Evolutionary conservation across 805 yeast genomes (phyloP).

Genomic region (Blastobotrys robertii): DNA sequence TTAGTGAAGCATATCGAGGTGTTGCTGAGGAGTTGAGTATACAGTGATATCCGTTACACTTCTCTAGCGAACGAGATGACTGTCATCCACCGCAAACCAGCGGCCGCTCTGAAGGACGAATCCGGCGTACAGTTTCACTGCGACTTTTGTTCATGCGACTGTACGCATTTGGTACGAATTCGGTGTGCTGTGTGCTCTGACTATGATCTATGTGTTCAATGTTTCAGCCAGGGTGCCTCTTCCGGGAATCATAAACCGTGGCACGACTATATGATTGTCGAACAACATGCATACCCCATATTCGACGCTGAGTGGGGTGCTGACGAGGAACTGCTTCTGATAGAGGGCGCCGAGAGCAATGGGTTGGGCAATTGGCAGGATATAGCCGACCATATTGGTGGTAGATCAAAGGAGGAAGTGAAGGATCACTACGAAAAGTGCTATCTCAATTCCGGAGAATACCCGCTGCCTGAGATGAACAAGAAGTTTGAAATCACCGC

Average conservation of each 20-base stretch:
- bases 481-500: constrained; percentile 61
- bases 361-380: constrained; percentile 99
- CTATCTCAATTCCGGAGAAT: constrained; percentile 58
- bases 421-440: constrained; percentile 67
- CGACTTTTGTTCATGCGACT: constrained; percentile 93
- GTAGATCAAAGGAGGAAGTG: constrained; percentile 85
- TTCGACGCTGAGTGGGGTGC: constrained; percentile 95
- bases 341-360: constrained; percentile 84
- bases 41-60: too few species aligned
- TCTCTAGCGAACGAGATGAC: constrained; percentile 20
- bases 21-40: too few species aligned
- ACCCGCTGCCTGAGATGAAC: constrained; percentile 84
- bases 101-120: constrained; percentile 26
- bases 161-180: constrained; percentile 84
- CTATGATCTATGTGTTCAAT: constrained; percentile 95
- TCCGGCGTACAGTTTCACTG: constrained; percentile 42
- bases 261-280: constrained; percentile 87
- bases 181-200: constrained; percentile 89
- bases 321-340: constrained; percentile 81
- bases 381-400: constrained; percentile 92
- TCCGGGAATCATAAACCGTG: constrained; percentile 86
- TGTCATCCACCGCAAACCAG: constrained; percentile 29
- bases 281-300: constrained; percentile 91
- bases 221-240: constrained; percentile 76
- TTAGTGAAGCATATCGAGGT: too few species aligned